phyloP scores from a whole-genome alignment of 2,329 filamentous ascomycete species.

The Cladorrhinum sp. region DNA sequence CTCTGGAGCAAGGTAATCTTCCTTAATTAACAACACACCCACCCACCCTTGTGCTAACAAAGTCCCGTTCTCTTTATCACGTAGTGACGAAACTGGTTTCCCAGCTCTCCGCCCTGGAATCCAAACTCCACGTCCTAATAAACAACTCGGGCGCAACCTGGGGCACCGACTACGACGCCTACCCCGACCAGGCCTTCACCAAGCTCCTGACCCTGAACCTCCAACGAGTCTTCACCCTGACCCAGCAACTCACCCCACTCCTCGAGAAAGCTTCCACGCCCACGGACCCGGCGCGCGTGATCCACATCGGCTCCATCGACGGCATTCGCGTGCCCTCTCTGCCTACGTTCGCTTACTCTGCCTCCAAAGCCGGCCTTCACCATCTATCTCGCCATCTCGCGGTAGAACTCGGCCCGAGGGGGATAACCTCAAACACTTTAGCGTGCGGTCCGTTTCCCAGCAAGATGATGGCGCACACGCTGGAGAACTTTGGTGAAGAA shows the following conservation, averaged over 20 bases:
- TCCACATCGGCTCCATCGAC: slow-evolving; percentile 65
- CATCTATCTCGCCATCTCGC: slow-evolving; percentile 60
- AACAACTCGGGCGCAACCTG: slow-evolving; percentile 66
- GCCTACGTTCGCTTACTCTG: slow-evolving; percentile 59
- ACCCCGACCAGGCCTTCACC: slow-evolving; percentile 57
- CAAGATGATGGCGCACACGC: slow-evolving; percentile 64
- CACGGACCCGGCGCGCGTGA: slow-evolving; percentile 51
- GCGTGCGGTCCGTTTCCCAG: slow-evolving; percentile 69
- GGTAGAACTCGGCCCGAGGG: slow-evolving; percentile 55
- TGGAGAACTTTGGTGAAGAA: slow-evolving; percentile 51
- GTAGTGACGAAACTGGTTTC: too few relatives aligned
- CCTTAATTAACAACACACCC: background rate
- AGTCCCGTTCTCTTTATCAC: background rate
- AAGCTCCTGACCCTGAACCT: slow-evolving; percentile 63
- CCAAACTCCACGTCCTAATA: slow-evolving; percentile 57
- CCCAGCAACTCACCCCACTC: slow-evolving; percentile 57
- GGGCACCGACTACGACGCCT: slow-evolving; percentile 58
- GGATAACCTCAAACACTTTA: slow-evolving; percentile 64
- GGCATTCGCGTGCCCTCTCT: slow-evolving; percentile 57
- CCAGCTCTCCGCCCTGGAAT: slow-evolving; percentile 35
- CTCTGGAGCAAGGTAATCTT: background rate
- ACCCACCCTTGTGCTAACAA: background rate
- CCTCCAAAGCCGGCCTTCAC: slow-evolving; percentile 62
- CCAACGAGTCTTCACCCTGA: slow-evolving; percentile 66
- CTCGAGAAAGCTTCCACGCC: slow-evolving; percentile 45